Base-by-base conservation (phyloP, 257 asterid genomes). In the Phtheirospermum japonicum region DNA sequence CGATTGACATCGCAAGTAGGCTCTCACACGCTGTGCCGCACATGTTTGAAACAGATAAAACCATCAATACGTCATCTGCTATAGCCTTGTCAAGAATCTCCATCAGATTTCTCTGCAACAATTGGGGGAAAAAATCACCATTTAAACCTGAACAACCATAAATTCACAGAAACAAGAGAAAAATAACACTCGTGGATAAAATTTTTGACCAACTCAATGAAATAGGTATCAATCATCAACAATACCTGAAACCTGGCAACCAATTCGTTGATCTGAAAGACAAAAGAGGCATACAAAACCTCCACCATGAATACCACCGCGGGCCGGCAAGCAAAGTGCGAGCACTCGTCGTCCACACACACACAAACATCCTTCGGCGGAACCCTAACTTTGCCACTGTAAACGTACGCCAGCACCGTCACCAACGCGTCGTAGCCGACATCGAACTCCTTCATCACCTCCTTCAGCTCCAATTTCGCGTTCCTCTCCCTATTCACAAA, bases 271-370 rank as follows among this genome's bases (percentile, higher is more conserved):
- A 89, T 66, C 77, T 92, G 90, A 75, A 92, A 86, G 39, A 80
- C 79, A 59, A 70, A 83, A 17, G 98, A 78, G 13, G 82, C 75
- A 71, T 84, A 92, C 73, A 92, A 67, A 70, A 85, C 79, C 72
- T 86, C 93, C 70, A 76, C 84, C 82, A 81, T 55, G 75, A 86
- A 86, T 34, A 71, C 79, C 36, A 89, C 74, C 3, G 78, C 88
- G 23, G 98, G 98, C 72, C 86, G 78, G 57, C 98, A 92, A 26
- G 93, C 97, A 70, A 80, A 77, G 69, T 92, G 98, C 50, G 75
- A 68, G 79, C 98, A 92, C 56, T 84, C 90, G 18, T 83, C 89
- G 67, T 92, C 98, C 58, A 81, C 89, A 59, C 98, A 92, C 13
- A 76, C 70, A 64, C 88, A 76, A 31, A 86, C 95, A 64, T 74